A percentile compares a stretch with the other conserved stretches of the same genome.
Evolutionary conservation across 805 yeast species (phyloP).

Genomic region (Wickerhamiella hasegawae): DNA sequence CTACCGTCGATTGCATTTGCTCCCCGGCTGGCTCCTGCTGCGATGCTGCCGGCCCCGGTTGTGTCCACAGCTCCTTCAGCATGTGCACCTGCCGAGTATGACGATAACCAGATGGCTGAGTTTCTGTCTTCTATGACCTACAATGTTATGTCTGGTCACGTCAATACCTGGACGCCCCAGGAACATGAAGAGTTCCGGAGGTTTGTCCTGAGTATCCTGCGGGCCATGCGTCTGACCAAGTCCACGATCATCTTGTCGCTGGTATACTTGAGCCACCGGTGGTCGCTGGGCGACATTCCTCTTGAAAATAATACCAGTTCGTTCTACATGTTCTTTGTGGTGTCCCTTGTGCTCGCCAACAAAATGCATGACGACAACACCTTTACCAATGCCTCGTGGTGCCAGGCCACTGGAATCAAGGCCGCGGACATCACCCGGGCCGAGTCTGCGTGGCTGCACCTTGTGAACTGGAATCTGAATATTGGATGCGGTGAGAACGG

Average conservation of each 20-base stretch:
- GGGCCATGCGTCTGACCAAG: slow-evolving; percentile 78
- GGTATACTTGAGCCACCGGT: slow-evolving; percentile 58
- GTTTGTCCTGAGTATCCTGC: slow-evolving; percentile 50
- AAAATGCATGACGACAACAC: slow-evolving; percentile 95
- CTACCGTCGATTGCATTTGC: slow-evolving; percentile 4
- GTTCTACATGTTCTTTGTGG: slow-evolving; percentile 38
- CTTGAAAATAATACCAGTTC: slow-evolving; percentile 16
- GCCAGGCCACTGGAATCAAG: slow-evolving; percentile 78
- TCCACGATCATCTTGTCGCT: slow-evolving; percentile 67
- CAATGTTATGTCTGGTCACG: slow-evolving; percentile 27
- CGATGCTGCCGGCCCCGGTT: background rate
- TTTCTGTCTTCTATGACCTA: slow-evolving; percentile 62
- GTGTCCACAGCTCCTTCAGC: slow-evolving; percentile 3
- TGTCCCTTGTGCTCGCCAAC: slow-evolving; percentile 70
- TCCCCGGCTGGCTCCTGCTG: slow-evolving; percentile 6
- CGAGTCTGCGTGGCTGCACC: slow-evolving; percentile 63
- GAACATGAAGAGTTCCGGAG: slow-evolving; percentile 37
- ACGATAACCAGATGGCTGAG: slow-evolving; percentile 59
- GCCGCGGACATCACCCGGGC: slow-evolving; percentile 41
- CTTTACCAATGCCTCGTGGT: slow-evolving; percentile 89
- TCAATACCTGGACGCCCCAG: slow-evolving; percentile 13
- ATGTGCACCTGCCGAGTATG: slow-evolving; percentile 39
- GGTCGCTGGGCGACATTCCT: slow-evolving; percentile 25
- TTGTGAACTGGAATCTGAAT: background rate
- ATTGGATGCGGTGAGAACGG: background rate